A percentile compares a stretch with the other conserved stretches of the same genome.
Conservation (phyloP, 306 rosid genomes). For the Vigna radiata region DNA sequence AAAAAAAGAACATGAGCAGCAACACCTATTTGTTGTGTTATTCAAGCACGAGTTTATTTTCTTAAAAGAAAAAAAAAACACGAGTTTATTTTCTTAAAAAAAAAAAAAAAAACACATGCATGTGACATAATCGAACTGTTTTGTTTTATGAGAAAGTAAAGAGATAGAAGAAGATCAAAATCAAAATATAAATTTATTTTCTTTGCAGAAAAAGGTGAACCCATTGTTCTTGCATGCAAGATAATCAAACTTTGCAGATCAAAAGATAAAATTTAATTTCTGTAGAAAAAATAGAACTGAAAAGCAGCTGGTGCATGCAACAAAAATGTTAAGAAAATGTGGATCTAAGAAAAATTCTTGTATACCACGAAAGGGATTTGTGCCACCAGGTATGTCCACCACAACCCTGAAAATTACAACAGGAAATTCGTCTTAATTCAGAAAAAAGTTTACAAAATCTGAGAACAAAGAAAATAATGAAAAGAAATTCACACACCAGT, state of each 20-base stretch:
- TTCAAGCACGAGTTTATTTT: too few species aligned
- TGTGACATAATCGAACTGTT: too few species aligned
- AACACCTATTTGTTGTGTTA: too few species aligned
- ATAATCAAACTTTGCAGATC: background rate
- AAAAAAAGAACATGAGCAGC: too few species aligned
- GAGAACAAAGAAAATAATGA: background rate
- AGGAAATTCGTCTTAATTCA: background rate
- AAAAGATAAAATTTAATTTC: background rate
- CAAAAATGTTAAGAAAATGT: background rate
- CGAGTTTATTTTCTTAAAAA: too few species aligned
- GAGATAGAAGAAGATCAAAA: too few species aligned
- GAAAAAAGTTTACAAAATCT: background rate
- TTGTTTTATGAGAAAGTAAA: too few species aligned
- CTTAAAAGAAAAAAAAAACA: too few species aligned
- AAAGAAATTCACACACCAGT: constrained; percentile 55
- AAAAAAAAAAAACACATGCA: too few species aligned
- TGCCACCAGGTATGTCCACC: constrained; percentile 83
- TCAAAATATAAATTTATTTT: background rate
- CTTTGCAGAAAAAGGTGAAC: background rate
- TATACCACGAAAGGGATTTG: constrained; percentile 67
- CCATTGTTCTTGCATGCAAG: background rate
- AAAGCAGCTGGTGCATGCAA: constrained; percentile 14
- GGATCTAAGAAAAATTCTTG: background rate
- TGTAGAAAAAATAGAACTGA: background rate
- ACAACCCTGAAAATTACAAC: constrained; percentile 60